phyloP scores from a whole-genome alignment of 345 rosid species.

The Draba incana region DNA sequence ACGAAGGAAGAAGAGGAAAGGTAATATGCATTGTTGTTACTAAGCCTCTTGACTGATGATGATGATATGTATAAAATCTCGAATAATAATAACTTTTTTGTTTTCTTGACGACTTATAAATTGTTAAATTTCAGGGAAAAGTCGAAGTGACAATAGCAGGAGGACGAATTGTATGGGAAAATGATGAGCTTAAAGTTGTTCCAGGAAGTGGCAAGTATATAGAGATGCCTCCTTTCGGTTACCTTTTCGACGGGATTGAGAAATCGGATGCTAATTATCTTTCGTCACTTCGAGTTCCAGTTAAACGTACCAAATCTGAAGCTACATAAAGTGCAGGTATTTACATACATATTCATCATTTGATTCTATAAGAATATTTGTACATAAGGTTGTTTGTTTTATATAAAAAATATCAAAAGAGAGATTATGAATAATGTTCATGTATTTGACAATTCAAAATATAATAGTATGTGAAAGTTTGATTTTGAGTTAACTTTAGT shows the following conservation, averaged over 20 bases:
- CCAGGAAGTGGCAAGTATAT: conserved; percentile 79
- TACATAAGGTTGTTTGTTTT: conserved; percentile 3
- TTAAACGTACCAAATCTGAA: conserved; percentile 56
- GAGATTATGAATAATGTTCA: not conserved
- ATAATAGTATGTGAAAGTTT: too few relatives aligned
- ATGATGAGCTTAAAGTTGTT: conserved; percentile 67
- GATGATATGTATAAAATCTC: not conserved
- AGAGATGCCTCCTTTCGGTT: conserved; percentile 72
- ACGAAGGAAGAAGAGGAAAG: conserved; percentile 78
- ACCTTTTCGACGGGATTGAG: conserved; percentile 81
- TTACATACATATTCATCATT: not conserved
- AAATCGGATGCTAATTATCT: conserved; percentile 74
- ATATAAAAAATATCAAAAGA: not conserved
- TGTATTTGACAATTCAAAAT: not conserved
- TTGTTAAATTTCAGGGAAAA: conserved; percentile 61
- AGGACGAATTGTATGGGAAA: conserved; percentile 86
- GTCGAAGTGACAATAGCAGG: conserved; percentile 93
- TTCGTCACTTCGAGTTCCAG: conserved; percentile 80
- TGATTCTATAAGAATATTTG: conserved; percentile 3
- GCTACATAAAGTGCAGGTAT: conserved; percentile 35
- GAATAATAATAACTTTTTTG: not conserved
- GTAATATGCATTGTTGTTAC: conserved; percentile 42
- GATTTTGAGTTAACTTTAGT: too few relatives aligned
- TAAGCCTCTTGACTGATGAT: not conserved
- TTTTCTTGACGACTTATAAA: conserved; percentile 9